Conservation (phyloP, 1,284 basidiomycete species). For the Cryptococcus sp. region DNA sequence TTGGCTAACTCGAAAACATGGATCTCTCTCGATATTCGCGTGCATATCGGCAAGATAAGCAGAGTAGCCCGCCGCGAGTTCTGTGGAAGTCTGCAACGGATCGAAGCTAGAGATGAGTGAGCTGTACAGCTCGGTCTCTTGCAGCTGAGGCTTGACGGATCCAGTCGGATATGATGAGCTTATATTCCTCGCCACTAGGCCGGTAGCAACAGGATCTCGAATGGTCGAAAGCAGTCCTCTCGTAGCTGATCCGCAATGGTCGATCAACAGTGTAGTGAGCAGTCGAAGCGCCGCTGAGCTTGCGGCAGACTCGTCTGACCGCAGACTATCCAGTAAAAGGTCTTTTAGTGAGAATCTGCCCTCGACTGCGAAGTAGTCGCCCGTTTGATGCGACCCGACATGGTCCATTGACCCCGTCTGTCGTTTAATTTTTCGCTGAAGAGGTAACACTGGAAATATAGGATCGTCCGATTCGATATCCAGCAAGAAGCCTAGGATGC, state of each 20-base stretch:
- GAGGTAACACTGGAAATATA: not conserved
- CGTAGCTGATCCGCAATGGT: conserved; percentile 68
- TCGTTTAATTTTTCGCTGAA: conserved; percentile 14
- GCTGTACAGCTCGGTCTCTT: conserved; percentile 66
- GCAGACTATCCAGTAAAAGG: conserved; percentile 74
- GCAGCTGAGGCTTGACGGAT: conserved; percentile 32
- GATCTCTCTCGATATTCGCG: conserved; percentile 30
- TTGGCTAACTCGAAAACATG: conserved; percentile 29
- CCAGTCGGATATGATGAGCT: conserved; percentile 27
- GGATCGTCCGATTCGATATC: conserved; percentile 19
- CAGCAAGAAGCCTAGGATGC: conserved; percentile 37
- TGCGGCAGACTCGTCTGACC: conserved; percentile 65
- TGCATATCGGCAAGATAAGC: conserved; percentile 43
- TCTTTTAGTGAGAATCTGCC: conserved; percentile 89
- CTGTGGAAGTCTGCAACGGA: conserved; percentile 60
- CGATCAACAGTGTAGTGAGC: conserved; percentile 69
- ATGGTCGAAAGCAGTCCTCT: conserved; percentile 69
- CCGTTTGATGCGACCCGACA: conserved; percentile 54
- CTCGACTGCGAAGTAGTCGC: conserved; percentile 79
- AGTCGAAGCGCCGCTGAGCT: conserved; percentile 75
- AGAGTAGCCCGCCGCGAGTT: conserved; percentile 83
- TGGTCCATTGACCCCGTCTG: conserved; percentile 33
- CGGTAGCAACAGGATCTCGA: conserved; percentile 63
- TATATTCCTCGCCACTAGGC: conserved; percentile 25
- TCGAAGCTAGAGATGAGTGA: conserved; percentile 76